Evolutionary conservation across 208 protist genomes (phyloP).

Genomic region (Crithidia fasciculata): DNA sequence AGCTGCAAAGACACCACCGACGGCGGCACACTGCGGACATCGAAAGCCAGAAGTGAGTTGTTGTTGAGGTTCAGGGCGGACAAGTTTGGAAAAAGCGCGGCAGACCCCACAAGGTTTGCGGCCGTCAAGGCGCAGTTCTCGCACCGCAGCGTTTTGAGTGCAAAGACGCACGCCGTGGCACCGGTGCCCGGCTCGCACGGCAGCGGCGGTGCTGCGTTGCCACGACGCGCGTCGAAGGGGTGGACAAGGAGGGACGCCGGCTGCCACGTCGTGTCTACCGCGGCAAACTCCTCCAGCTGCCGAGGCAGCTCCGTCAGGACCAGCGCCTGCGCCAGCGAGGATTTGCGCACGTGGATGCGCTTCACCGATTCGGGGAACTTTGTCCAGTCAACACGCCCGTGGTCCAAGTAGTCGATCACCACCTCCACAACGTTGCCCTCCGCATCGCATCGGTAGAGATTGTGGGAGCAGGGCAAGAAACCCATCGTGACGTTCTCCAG

Average conservation of each 20-base stretch:
- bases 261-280: slow-evolving; percentile 2
- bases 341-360: slow-evolving; percentile 13
- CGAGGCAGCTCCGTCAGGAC: slow-evolving; percentile 13
- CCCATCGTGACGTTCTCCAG: background rate
- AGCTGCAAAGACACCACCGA: slow-evolving; percentile 6
- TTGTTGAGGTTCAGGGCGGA: background rate
- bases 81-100: background rate
- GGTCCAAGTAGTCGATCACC: background rate
- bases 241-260: background rate
- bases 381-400: slow-evolving; percentile 11
- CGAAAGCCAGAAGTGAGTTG: background rate
- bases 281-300: slow-evolving; percentile 11
- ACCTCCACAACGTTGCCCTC: background rate
- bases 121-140: slow-evolving; percentile 9
- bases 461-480: slow-evolving; percentile 4
- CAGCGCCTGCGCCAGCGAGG: slow-evolving; percentile 8
- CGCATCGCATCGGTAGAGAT: slow-evolving; percentile 21
- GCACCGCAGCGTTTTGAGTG: slow-evolving; percentile 8
- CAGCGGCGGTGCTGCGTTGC: background rate
- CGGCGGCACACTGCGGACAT: background rate
- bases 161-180: background rate
- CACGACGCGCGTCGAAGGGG: background rate
- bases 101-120: background rate
- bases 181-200: background rate
- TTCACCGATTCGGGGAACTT: slow-evolving; percentile 4